A percentile compares a stretch with the other conserved stretches of the same genome.
Conservation (phyloP, 2,329 filamentous ascomycete species). For the Alternaria sp. region DNA sequence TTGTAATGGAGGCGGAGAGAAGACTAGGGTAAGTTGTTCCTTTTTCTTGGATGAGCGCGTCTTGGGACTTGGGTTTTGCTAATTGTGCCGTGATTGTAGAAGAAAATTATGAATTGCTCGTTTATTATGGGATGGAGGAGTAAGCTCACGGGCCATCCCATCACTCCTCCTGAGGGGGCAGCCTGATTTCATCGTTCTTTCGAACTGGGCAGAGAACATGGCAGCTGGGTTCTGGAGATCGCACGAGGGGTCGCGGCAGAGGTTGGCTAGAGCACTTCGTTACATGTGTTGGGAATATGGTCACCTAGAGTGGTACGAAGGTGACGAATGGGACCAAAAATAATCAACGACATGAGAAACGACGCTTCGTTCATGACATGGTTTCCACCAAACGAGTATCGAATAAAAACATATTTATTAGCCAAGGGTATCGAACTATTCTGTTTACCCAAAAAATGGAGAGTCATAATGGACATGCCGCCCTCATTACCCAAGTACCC, state of each 20-base stretch:
- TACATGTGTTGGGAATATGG: neutral
- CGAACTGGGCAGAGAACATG: neutral
- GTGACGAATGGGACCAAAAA: neutral
- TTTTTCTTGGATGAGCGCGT: neutral
- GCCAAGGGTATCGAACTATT: neutral
- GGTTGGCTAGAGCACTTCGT: neutral
- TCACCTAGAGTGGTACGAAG: neutral
- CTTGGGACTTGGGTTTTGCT: neutral
- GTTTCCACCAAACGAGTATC: neutral
- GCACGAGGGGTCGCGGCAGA: neutral
- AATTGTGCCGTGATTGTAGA: neutral
- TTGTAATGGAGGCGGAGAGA: neutral
- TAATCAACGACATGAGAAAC: neutral
- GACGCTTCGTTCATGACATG: neutral
- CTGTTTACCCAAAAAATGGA: neutral
- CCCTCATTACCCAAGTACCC: neutral
- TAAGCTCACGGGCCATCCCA: neutral
- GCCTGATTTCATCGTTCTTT: neutral
- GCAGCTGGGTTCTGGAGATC: neutral
- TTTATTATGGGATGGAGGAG: slow-evolving; percentile 15
- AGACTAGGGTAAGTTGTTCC: neutral
- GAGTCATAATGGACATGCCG: neutral
- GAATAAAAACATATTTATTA: neutral
- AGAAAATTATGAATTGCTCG: slow-evolving; percentile 18
- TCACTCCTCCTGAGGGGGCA: neutral